A percentile compares a stretch with the other conserved stretches of the same genome.
Evolutionary conservation across 1,139 yeast species (phyloP).

Genomic region (Candida sp.): DNA sequence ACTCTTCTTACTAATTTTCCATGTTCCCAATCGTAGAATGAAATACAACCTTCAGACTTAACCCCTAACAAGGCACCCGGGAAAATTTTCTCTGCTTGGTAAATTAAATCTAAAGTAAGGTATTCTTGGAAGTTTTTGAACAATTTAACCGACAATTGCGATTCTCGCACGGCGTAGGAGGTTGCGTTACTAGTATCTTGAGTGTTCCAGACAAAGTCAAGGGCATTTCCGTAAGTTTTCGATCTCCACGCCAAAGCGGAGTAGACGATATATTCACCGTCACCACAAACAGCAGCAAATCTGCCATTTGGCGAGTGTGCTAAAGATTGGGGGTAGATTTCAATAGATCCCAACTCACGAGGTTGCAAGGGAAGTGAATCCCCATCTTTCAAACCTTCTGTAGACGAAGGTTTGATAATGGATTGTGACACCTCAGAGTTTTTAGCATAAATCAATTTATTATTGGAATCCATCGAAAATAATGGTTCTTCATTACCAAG

Average conservation of each 20-base stretch:
- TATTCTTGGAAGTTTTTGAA: conserved; percentile 85
- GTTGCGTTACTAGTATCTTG: conserved; percentile 69
- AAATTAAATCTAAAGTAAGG: conserved; percentile 60
- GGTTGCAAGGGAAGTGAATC: conserved; percentile 71
- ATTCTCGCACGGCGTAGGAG: conserved; percentile 79
- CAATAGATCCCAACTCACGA: conserved; percentile 90
- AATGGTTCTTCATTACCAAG: conserved; percentile 95
- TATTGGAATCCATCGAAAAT: conserved; percentile 88
- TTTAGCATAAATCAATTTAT: conserved; percentile 87
- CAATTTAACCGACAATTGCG: conserved; percentile 61
- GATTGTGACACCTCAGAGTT: conserved; percentile 88
- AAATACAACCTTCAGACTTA: conserved; percentile 75
- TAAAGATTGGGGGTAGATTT: conserved; percentile 84
- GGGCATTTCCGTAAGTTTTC: conserved; percentile 86
- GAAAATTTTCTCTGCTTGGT: conserved; percentile 76
- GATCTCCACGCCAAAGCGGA: conserved; percentile 99
- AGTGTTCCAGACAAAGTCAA: conserved; percentile 90
- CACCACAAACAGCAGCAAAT: conserved; percentile 96
- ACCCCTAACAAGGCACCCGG: conserved; percentile 87
- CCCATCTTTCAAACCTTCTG: conserved; percentile 73
- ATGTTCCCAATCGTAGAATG: conserved; percentile 92
- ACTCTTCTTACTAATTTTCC: conserved; percentile 84
- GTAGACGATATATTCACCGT: conserved; percentile 94
- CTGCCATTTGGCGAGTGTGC: conserved; percentile 96
- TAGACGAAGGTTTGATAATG: conserved; percentile 65